phyloP scores from a whole-genome alignment of 331 rosid species.

The Pyracantha coccinea region DNA sequence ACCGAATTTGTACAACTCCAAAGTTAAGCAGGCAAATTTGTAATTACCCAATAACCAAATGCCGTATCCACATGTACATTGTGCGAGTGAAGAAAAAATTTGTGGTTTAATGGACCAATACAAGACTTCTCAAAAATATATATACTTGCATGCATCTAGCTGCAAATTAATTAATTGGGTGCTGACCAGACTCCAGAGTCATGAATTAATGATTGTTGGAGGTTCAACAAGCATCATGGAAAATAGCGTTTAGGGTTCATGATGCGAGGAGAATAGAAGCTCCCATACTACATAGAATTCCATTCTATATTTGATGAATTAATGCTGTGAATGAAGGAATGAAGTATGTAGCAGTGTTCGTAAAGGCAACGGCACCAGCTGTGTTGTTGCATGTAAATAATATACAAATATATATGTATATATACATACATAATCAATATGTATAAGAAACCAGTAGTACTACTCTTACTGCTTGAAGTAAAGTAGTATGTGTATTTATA shows the following conservation, averaged over 20 bases:
- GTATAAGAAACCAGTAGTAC: too few species aligned
- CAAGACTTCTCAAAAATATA: too few species aligned
- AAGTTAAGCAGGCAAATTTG: too few species aligned
- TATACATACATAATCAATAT: too few species aligned
- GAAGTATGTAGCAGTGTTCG: constrained; percentile 32
- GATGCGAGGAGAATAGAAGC: constrained; percentile 12
- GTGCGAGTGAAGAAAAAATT: too few species aligned
- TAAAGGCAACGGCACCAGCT: constrained; percentile 67
- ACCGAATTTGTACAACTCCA: too few species aligned
- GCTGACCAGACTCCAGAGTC: background rate
- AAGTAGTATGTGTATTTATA: too few species aligned
- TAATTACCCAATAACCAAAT: too few species aligned
- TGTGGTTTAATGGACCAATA: too few species aligned
- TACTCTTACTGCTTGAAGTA: too few species aligned
- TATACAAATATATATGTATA: background rate
- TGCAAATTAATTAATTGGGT: background rate
- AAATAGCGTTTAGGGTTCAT: background rate
- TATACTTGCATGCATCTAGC: background rate
- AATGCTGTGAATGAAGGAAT: background rate
- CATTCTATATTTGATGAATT: background rate
- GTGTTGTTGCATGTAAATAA: background rate
- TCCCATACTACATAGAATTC: constrained; percentile 9
- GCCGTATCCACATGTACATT: too few species aligned
- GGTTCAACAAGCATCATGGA: background rate
- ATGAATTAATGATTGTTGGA: constrained; percentile 4